phyloP scores from a whole-genome alignment of 495 filamentous ascomycete genomes.

The Lasiosphaeria hispida region DNA sequence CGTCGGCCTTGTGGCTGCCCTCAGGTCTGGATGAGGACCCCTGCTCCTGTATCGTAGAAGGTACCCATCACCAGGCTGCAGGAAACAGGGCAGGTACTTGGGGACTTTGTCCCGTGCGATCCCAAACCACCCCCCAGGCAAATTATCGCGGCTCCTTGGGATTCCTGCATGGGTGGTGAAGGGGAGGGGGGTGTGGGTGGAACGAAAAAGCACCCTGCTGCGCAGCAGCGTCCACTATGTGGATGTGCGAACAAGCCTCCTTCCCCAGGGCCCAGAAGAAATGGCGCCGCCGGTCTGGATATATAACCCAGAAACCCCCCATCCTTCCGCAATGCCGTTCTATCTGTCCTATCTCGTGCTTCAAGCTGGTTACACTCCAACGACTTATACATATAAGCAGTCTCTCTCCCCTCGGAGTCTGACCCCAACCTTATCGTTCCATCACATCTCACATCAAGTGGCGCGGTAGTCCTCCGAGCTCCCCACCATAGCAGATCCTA shows the following conservation, averaged over 20 bases:
- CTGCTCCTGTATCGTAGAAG: neutral
- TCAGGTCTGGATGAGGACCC: neutral
- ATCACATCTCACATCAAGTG: neutral
- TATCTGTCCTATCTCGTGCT: slow-evolving; percentile 5
- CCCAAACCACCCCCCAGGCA: slow-evolving; percentile 2
- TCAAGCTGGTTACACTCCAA: neutral
- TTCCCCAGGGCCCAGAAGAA: slow-evolving; percentile 6
- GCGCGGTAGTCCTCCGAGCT: neutral
- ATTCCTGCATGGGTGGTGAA: slow-evolving; percentile 10
- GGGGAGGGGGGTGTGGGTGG: neutral
- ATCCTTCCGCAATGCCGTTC: slow-evolving; percentile 3
- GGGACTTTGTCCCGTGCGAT: neutral
- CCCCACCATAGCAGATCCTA: neutral
- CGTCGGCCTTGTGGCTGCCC: neutral
- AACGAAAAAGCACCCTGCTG: neutral
- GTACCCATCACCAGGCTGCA: slow-evolving; percentile 11
- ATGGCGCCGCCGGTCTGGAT: slow-evolving; percentile 12
- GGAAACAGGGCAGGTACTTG: slow-evolving; percentile 7
- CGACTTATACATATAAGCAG: neutral
- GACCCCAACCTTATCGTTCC: slow-evolving; percentile 2
- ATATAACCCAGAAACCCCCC: slow-evolving; percentile 18
- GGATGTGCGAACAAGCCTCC: slow-evolving; percentile 14
- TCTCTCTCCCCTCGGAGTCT: neutral
- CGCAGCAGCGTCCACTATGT: slow-evolving; percentile 2
- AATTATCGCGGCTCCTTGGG: slow-evolving; percentile 6